Evolutionary conservation across 2,329 filamentous ascomycete genomes (phyloP), one percentile per base, ranked within the genome.

Genomic region (Penicillium expansum): DNA sequence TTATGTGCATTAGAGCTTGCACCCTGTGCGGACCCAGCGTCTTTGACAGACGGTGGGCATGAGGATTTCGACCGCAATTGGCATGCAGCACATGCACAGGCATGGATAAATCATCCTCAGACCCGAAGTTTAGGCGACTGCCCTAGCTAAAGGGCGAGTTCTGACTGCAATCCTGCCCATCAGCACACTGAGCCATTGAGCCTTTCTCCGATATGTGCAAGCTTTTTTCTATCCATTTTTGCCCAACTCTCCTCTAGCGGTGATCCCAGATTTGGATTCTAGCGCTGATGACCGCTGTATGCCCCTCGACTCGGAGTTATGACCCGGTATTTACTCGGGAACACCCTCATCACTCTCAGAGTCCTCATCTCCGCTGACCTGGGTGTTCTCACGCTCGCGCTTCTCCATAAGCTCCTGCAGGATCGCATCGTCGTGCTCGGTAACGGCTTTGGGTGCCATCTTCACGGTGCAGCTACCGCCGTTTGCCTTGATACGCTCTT

Each of bases 371-470:
- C 94, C 94, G 76, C 92, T 96, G 71, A 99, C 91, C 76, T 99
- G 91, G 74, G 91, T 90, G 78, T 99, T 99, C 84, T 97, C 93
- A 65, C 91, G 88, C 82, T 96, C 94, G 65, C 90, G 88, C 87
- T 97, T 97, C 83, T 97, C 94, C 94, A 99, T 99, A 64, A 99
- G 84, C 51, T 93, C 94, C 76, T 97, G 92, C 64, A 99, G 82
- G 78, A 97, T 92, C 27, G 93, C 94, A 72, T 99, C 94, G 70
- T 99, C 95, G 76, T 92, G 95, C 83, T 97, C 95, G 1, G 94
- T 99, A 61, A 99, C 94, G 5, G 95, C 94, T 86, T 97, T 97
- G 66, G 94, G 94, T 70, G 94, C 92, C 94, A 99, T 99, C 86
- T 95, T 96, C 68, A 97, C 89, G 42, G 88, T 84, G 71, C 93